These are phyloP conservation scores for Colletotrichum zoysiae DNA, from an alignment of 2,329 filamentous ascomycete species.

Conservation along the genomic window DNA sequence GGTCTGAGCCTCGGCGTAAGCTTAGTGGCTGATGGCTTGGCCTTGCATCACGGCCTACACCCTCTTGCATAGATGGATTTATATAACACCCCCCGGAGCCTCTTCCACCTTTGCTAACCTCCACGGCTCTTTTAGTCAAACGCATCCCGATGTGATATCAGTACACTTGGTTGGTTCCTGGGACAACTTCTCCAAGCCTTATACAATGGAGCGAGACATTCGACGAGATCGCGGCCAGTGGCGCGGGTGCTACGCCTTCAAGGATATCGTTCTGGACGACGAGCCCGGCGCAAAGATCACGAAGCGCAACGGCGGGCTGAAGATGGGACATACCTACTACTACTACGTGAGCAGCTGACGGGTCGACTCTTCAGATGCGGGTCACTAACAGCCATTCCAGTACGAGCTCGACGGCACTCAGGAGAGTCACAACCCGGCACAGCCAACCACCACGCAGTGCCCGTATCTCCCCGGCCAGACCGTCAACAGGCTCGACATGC, in stretches of 20 bases:
- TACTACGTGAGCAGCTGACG: conserved; percentile 80
- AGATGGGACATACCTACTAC: conserved; percentile 94
- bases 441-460: conserved; percentile 82
- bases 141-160: conserved; percentile 70
- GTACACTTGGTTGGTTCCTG: conserved; percentile 91
- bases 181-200: conserved; percentile 89
- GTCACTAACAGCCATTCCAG: conserved; percentile 56
- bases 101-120: conserved; percentile 45
- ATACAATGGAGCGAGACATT: conserved; percentile 84
- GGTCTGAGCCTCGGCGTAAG: conserved; percentile 30
- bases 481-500: conserved; percentile 87
- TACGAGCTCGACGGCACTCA: conserved; percentile 85
- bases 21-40: conserved; percentile 38
- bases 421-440: conserved; percentile 79
- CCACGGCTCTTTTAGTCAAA: conserved; percentile 61
- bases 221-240: conserved; percentile 82
- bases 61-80: conserved; percentile 19
- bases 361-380: neutral
- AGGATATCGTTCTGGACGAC: conserved; percentile 87
- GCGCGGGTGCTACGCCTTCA: conserved; percentile 89
- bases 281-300: conserved; percentile 62
- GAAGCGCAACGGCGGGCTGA: conserved; percentile 82
- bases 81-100: conserved; percentile 16
- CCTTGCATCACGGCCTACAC: conserved; percentile 32
- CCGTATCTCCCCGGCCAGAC: conserved; percentile 89